Conservation (phyloP, 1,139 yeast species). For the Nematodospora anomalae region DNA sequence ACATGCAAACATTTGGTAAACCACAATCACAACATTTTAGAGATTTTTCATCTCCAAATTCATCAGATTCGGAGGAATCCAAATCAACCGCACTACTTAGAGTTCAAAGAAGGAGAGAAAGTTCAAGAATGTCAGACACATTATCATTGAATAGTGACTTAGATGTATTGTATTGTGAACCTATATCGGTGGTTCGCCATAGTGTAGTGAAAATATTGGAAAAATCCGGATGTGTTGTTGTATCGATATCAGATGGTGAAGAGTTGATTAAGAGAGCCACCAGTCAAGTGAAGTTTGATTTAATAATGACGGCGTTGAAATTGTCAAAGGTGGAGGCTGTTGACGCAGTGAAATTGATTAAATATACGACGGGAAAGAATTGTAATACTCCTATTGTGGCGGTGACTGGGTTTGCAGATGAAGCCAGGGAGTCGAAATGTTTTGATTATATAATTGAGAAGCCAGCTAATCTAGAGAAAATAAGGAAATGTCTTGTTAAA, state of each 20-base stretch:
- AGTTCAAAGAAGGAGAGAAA: conserved; percentile 58
- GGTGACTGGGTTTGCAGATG: conserved; percentile 69
- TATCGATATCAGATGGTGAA: conserved; percentile 76
- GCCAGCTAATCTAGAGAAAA: conserved; percentile 53
- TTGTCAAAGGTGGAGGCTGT: conserved; percentile 66
- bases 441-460: conserved; percentile 77
- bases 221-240: conserved; percentile 76
- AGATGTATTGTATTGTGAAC: conserved; percentile 82
- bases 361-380: conserved; percentile 74
- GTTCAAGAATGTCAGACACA: conserved; percentile 32
- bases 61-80: conserved; percentile 70
- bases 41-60: conserved; percentile 52
- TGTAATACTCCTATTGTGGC: conserved; percentile 78
- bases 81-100: conserved; percentile 52
- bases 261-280: conserved; percentile 81
- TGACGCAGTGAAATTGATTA: conserved; percentile 77
- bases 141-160: conserved; percentile 27
- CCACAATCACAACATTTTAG: conserved; percentile 7
- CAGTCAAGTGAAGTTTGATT: conserved; percentile 79
- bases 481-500: conserved; percentile 26
- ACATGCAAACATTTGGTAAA: conserved; percentile 5
- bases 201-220: conserved; percentile 66
- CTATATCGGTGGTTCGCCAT: conserved; percentile 79
- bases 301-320: conserved; percentile 75
- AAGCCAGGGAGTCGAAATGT: conserved; percentile 55